Base-by-base conservation (phyloP, 352 stramenopile species). In the Phytophthora ohioensis region DNA sequence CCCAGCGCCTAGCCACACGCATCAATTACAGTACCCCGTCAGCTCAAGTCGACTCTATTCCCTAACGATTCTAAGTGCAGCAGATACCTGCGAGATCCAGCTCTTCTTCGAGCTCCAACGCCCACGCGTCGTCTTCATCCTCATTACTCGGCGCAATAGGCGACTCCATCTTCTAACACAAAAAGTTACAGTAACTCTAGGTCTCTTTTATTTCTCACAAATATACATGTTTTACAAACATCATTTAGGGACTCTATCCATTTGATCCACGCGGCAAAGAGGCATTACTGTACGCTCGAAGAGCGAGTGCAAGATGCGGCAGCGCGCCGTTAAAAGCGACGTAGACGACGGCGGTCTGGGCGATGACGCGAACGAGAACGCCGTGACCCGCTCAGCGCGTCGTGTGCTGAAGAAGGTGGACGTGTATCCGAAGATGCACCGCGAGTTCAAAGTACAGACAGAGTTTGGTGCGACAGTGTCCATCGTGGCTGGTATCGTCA, bases 371-470 rank as follows among this genome's bases (percentile, higher is more conserved):
- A 35, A 32, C 36, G 84, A 88, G 48, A 78, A 67, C 61, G 57
- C 72, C 17, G 56, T 91, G 38, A 73, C 76, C 21, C 73, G 76
- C 59, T 79, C 77, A 31, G 85, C 84, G 35, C 81, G 84, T 1
- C 84, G 85, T 52, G 86, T 76, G 57, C 77, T 97, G 32, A 92
- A 92, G 75, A 81, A 86, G 46, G 85, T 96, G 55, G 90, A 97
- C 70, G 91, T 99, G 32, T 99, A 99, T 71, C 94, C 95, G 3
- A 99, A 98, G 77, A 94, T 99, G 54, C 94, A 99, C 62, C 80
- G 88, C 41, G 97, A 99, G 84, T 98, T 98, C 71, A 95, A 95
- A 64, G 92, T 99, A 46, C 90, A 97, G 71, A 99, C 97, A 38
- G 89, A 98, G 70, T 85, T 92, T 57, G 96, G 97, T 31, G 97